Evolutionary conservation across 2,329 filamentous ascomycete species (phyloP).

Genomic region (Trichoderma pleuroti): DNA sequence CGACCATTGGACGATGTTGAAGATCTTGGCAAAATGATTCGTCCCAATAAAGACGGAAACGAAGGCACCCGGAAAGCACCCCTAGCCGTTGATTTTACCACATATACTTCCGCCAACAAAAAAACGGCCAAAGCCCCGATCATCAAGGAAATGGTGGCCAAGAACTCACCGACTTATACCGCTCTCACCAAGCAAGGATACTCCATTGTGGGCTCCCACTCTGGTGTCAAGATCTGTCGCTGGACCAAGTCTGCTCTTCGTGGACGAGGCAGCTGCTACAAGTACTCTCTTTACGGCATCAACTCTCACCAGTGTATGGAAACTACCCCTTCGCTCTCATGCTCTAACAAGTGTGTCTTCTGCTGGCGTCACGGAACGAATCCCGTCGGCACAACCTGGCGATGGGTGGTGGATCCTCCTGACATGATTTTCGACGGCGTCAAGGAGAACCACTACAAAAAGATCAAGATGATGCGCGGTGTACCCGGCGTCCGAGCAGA

Average conservation of each 20-base stretch:
- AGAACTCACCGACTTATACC: conserved; percentile 80
- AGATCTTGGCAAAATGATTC: conserved; percentile 69
- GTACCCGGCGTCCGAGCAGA: conserved; percentile 90
- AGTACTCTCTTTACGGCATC: conserved; percentile 96
- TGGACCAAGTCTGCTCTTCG: conserved; percentile 98
- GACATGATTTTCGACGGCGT: conserved; percentile 87
- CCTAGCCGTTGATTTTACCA: conserved; percentile 86
- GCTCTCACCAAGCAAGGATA: conserved; percentile 96
- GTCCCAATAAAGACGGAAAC: conserved; percentile 38
- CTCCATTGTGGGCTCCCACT: conserved; percentile 90
- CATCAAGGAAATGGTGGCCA: conserved; percentile 91
- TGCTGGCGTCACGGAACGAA: conserved; percentile 99
- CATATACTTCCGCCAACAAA: conserved; percentile 54
- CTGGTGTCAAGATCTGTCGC: conserved; percentile 94
- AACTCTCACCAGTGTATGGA: conserved; percentile 98
- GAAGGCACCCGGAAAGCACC: conserved; percentile 33
- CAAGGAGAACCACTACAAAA: conserved; percentile 89
- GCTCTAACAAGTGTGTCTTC: conserved; percentile 98
- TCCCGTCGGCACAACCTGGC: conserved; percentile 93
- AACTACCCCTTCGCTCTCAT: conserved; percentile 89
- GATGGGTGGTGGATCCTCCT: conserved; percentile 90
- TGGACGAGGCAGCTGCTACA: conserved; percentile 93
- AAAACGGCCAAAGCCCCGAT: conserved; percentile 40
- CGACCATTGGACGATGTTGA: conserved; percentile 72
- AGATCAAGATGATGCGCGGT: conserved; percentile 95